These are phyloP conservation scores for Cryphonectria parasitica DNA, from an alignment of 2,329 filamentous ascomycete species.

Conservation along the genomic window DNA sequence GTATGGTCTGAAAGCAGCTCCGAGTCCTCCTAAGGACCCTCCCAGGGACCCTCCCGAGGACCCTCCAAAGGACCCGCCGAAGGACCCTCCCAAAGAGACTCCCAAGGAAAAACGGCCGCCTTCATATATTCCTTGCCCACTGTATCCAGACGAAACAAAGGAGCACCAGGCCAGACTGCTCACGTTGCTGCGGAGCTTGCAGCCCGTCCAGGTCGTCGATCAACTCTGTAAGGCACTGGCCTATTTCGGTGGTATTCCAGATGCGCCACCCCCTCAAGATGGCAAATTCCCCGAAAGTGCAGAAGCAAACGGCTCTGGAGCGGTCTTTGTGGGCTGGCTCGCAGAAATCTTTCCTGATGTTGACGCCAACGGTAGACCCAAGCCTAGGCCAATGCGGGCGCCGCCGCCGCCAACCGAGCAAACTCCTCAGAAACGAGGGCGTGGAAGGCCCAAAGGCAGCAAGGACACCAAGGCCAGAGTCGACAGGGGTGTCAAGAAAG, in stretches of 20 bases:
- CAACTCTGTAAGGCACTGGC: constrained; percentile 65
- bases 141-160: constrained; percentile 55
- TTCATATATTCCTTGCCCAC: constrained; percentile 21
- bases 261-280: constrained; percentile 54
- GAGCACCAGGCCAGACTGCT: constrained; percentile 63
- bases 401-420: constrained; percentile 33
- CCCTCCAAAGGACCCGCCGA: not conserved
- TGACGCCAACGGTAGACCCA: constrained; percentile 26
- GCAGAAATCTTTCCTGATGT: constrained; percentile 63
- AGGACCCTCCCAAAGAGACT: not conserved
- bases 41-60: not conserved
- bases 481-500: constrained; percentile 58
- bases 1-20: constrained; percentile 26
- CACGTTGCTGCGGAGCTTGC: constrained; percentile 58
- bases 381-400: constrained; percentile 32
- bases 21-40: constrained; percentile 20
- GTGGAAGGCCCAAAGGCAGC: constrained; percentile 62
- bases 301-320: constrained; percentile 59
- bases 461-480: constrained; percentile 51
- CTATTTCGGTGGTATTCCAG: constrained; percentile 66
- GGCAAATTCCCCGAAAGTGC: constrained; percentile 60
- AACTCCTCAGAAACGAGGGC: constrained; percentile 46
- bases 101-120: not conserved
- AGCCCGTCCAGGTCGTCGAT: constrained; percentile 61
- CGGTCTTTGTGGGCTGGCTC: constrained; percentile 64